Evolutionary conservation across 805 yeast species (phyloP).

Genomic region (Torulaspora indica): DNA sequence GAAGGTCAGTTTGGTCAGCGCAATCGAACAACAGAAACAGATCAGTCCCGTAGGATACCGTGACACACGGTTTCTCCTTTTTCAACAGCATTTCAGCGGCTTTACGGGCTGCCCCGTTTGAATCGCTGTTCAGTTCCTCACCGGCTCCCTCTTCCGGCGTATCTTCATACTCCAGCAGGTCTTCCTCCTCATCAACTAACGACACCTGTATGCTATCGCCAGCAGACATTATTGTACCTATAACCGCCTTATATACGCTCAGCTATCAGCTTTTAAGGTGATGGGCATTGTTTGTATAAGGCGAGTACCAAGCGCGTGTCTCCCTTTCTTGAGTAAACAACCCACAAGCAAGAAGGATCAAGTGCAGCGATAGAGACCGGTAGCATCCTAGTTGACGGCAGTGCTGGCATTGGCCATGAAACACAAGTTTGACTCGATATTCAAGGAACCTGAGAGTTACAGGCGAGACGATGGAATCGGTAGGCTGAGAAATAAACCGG

Average conservation of each 20-base stretch:
- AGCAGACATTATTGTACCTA: neutral
- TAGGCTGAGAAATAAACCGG: neutral
- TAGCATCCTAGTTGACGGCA: neutral
- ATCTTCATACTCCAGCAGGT: constrained; percentile 13
- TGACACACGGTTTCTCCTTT: constrained; percentile 17
- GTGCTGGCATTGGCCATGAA: neutral
- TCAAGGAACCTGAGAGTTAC: neutral
- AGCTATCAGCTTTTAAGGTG: neutral
- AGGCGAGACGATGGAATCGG: constrained; percentile 2
- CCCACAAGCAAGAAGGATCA: neutral
- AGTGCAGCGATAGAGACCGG: neutral
- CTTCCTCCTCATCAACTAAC: constrained; percentile 19
- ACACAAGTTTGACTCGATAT: constrained; percentile 6
- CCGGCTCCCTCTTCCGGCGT: constrained; percentile 13
- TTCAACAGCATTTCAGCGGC: constrained; percentile 26
- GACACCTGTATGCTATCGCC: constrained; percentile 14
- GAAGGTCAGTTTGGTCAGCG: constrained; percentile 15
- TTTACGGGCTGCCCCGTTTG: constrained; percentile 11
- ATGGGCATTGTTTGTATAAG: no score
- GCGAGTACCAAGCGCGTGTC: constrained; percentile 1
- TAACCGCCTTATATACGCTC: neutral
- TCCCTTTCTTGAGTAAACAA: neutral
- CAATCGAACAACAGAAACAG: constrained; percentile 25
- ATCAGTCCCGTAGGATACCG: constrained; percentile 22
- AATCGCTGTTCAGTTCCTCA: constrained; percentile 10